Evolutionary conservation across 257 asterid genomes (phyloP), one percentile per base, ranked within the genome.

Genomic region (Ehretia macrophylla): DNA sequence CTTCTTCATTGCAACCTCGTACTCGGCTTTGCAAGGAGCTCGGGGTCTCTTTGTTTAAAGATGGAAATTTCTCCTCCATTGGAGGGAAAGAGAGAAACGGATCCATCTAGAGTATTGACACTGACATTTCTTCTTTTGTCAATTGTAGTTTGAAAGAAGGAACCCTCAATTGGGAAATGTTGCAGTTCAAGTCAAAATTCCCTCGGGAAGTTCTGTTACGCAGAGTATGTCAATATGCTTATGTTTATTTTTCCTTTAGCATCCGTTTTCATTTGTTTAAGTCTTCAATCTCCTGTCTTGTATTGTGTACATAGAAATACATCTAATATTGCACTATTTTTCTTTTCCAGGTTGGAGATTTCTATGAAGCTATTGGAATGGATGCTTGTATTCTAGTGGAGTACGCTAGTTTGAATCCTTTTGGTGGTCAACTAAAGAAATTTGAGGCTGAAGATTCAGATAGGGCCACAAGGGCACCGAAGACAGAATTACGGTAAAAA

Each of bases 351-450:
- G 99, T 92, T 58, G 99, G 99, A 61, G 99, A 92, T 2, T 92
- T 92, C 67, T 92, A 92, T 48, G 99, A 92, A 84, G 90, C 99
- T 0, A 77, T 92, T 67, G 99, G 99, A 53, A 56, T 85, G 58
- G 99, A 88, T 84, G 97, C 99, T 51, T 88, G 97, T 80, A 80
- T 92, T 73, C 96, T 92, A 63, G 99, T 92, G 60, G 99, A 92
- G 70, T 89, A 88, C 75, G 99, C 95, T 79, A 96, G 99, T 46
- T 81, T 92, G 74, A 92, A 92, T 83, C 99, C 99, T 46, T 92
- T 85, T 78, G 99, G 99, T 40, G 97, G 99, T 63, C 59, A 84
- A 62, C 95, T n/a, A n/a, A n/a, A n/a, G n/a, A n/a, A n/a, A n/a
- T n/a, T n/a, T n/a, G n/a, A n/a, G n/a, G n/a, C n/a, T n/a, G n/a